Conservation (phyloP, 2,329 filamentous ascomycete genomes). For the Ampelomyces quisqualis region DNA sequence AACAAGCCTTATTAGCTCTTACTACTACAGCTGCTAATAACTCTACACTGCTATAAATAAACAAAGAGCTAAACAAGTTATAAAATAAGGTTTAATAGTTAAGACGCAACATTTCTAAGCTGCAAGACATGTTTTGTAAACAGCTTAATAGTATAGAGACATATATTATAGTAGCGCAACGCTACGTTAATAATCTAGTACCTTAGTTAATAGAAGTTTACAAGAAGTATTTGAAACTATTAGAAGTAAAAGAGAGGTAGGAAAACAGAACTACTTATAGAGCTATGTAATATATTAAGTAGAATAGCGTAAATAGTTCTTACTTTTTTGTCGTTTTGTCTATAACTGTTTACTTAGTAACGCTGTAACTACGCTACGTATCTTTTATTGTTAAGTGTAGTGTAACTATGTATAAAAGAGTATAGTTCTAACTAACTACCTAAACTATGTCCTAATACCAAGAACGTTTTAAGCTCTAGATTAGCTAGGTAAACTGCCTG, state of each 20-base stretch:
- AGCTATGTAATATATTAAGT: neutral
- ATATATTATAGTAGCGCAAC: slow-evolving; percentile 2
- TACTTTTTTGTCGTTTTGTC: neutral
- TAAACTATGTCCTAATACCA: neutral
- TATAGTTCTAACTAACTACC: neutral
- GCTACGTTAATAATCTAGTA: slow-evolving; percentile 13
- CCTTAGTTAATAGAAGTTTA: slow-evolving; percentile 15
- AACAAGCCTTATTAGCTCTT: neutral
- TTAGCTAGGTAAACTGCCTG: neutral
- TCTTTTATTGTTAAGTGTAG: neutral
- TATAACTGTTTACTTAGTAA: too few relatives aligned
- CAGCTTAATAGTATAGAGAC: slow-evolving; percentile 10
- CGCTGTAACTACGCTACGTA: too few relatives aligned
- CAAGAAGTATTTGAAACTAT: slow-evolving; percentile 13
- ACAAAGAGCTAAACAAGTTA: slow-evolving; percentile 3
- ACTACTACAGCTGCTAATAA: neutral
- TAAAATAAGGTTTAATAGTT: slow-evolving; percentile 3
- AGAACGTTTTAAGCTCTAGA: neutral
- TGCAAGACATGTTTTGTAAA: slow-evolving; percentile 8
- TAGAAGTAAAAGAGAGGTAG: slow-evolving; percentile 2
- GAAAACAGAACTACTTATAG: neutral
- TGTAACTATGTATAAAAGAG: too few relatives aligned
- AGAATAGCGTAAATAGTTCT: neutral
- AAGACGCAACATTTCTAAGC: slow-evolving; percentile 3
- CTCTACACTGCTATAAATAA: neutral